These are phyloP conservation scores for Xylaria flabelliformis DNA, from an alignment of 495 filamentous ascomycete species.

Conservation along the genomic window DNA sequence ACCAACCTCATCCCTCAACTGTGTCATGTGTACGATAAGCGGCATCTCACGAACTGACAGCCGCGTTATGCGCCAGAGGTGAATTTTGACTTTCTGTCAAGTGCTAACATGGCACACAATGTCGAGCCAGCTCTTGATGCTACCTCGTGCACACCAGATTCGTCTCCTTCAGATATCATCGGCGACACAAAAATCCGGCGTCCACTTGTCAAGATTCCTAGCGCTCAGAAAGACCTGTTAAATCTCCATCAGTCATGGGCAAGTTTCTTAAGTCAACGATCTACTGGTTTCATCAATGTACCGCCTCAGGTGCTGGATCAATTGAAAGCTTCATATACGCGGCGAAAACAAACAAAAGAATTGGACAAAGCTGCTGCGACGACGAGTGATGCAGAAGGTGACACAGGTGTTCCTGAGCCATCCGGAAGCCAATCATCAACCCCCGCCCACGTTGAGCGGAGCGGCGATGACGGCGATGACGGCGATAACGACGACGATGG, in stretches of 20 bases:
- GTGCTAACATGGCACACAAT: constrained; percentile 29
- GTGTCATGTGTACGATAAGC: not conserved
- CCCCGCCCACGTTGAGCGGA: not conserved
- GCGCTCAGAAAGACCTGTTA: constrained; percentile 66
- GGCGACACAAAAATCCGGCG: constrained; percentile 31
- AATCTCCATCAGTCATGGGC: constrained; percentile 54
- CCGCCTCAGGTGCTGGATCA: constrained; percentile 47
- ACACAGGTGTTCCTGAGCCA: constrained; percentile 9
- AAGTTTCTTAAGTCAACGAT: constrained; percentile 9
- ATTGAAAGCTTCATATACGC: constrained; percentile 38
- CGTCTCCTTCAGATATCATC: constrained; percentile 27
- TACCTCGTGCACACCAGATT: constrained; percentile 11
- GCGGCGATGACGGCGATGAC: constrained; percentile 21
- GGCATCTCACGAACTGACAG: not conserved
- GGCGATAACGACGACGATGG: constrained; percentile 10
- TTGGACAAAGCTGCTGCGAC: constrained; percentile 30
- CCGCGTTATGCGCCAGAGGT: not conserved
- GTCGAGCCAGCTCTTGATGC: not conserved
- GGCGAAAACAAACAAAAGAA: constrained; percentile 24
- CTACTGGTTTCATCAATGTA: constrained; percentile 42
- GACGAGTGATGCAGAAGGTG: constrained; percentile 26
- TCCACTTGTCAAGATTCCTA: constrained; percentile 60
- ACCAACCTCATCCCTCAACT: not conserved
- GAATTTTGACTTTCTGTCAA: not conserved
- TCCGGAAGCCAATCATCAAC: constrained; percentile 13